phyloP scores from a whole-genome alignment of 495 filamentous ascomycete species.

The Penicillium samsonianum region DNA sequence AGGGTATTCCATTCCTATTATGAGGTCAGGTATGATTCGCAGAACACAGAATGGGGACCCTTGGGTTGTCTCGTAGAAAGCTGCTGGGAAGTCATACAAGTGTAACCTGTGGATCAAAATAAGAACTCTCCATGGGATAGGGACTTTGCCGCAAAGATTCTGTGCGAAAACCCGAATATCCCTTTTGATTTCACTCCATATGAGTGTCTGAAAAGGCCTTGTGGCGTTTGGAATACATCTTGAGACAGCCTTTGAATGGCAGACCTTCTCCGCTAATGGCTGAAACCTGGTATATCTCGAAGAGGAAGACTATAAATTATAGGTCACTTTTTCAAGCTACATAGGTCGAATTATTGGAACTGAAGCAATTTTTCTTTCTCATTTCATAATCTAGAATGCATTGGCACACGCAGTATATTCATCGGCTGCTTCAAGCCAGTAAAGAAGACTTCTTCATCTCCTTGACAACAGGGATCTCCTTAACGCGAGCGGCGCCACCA shows the following conservation, averaged over 20 bases:
- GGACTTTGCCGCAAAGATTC: neutral
- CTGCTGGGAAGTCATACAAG: neutral
- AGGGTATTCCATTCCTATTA: neutral
- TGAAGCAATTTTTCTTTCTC: slow-evolving; percentile 2
- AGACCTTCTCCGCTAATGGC: too few species aligned
- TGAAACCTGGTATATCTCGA: too few species aligned
- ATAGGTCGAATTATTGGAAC: neutral
- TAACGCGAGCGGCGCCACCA: slow-evolving; percentile 21
- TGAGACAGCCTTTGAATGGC: too few species aligned
- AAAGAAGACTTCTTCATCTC: slow-evolving; percentile 56
- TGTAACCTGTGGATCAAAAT: neutral
- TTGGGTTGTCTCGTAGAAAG: neutral
- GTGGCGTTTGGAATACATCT: too few species aligned
- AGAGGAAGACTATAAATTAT: too few species aligned
- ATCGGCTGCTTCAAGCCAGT: slow-evolving; percentile 39
- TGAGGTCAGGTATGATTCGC: neutral
- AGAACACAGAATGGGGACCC: neutral
- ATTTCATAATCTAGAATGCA: slow-evolving; percentile 4
- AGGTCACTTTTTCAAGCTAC: neutral
- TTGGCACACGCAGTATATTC: neutral
- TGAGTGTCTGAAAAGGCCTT: neutral
- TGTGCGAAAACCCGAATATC: neutral
- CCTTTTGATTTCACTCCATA: neutral
- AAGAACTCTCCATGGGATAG: neutral
- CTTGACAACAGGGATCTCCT: slow-evolving; percentile 46